Evolutionary conservation across 495 filamentous ascomycete species (phyloP), one percentile per base, ranked within the genome.

Genomic region (Xylaria longipes): DNA sequence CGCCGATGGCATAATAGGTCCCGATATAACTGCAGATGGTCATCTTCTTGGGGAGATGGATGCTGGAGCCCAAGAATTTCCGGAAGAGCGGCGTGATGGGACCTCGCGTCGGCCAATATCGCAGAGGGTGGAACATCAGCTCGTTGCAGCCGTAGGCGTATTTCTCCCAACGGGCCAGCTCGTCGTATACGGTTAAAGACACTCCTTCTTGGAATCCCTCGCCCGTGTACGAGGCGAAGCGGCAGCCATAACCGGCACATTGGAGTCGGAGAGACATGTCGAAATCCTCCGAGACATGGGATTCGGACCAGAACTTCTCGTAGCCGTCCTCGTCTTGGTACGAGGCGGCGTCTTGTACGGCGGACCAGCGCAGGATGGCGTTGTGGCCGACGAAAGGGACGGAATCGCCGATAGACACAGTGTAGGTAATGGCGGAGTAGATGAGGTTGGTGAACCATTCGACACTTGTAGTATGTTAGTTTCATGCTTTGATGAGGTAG

Each of bases 101-200:
- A 2, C 90, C 89, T 20, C 79, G 77, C 1, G 73, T 78, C 41
- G 82, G 64, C 90, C 90, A 92, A 73, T 84, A 82, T 25, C 75
- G 76, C 20, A 88, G 54, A 1, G 86, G 86, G 75, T 87, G 82
- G 64, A 84, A 84, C 70, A 92, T 75, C 61, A 92, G 78, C 78
- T 93, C 91, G 78, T 88, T 91, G 76, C 91, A 93, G 1, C 91
- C 91, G 71, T 91, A 93, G 1, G 91, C 91, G 77, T 93, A 93
- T 75, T 93, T 93, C 75, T 93, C 91, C 91, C 91, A 93, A 46
- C 91, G 89, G 1, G 88, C 86, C 11, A 93, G 80, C 79, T 93
- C 91, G 77, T 93, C 91, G 79, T 93, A 93, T 20, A 93, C 90
- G 14, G 91, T 93, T 29, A 93, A 82, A 25, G 90, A 92, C 58